phyloP scores from a whole-genome alignment of 331 rosid genomes.

The Telfairia occidentalis region DNA sequence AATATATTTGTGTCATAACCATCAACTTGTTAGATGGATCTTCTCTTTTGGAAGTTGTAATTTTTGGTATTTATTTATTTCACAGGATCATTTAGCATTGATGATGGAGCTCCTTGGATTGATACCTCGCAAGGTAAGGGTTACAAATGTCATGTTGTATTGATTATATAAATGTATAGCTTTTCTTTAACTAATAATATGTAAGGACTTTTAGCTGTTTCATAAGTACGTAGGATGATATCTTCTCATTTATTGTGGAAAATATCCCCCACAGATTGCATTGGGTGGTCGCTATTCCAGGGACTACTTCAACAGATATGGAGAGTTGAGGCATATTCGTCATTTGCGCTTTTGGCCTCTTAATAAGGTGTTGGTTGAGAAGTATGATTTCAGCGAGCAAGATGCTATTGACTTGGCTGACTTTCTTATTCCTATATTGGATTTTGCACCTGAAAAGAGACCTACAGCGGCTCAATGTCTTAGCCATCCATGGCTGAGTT shows the following conservation, averaged over 20 bases:
- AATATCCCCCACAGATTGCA: slow-evolving; percentile 42
- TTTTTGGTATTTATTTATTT: slow-evolving; percentile 7
- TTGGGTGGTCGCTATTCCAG: slow-evolving; percentile 69
- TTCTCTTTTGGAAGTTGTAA: not conserved
- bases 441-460: slow-evolving; percentile 71
- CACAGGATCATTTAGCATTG: slow-evolving; percentile 78
- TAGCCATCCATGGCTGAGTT: slow-evolving; percentile 58
- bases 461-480: slow-evolving; percentile 75
- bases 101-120: slow-evolving; percentile 90
- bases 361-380: slow-evolving; percentile 56
- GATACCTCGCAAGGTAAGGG: slow-evolving; percentile 66
- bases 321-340: slow-evolving; percentile 74
- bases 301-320: slow-evolving; percentile 59
- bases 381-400: slow-evolving; percentile 61
- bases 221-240: not conserved
- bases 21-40: not conserved
- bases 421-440: slow-evolving; percentile 58
- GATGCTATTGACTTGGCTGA: slow-evolving; percentile 54
- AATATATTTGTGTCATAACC: not conserved
- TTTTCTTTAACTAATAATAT: not conserved
- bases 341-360: slow-evolving; percentile 72
- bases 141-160: not conserved
- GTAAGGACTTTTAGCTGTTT: not conserved
- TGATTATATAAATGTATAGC: not conserved
- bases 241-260: not conserved